Evolutionary conservation across 2,329 filamentous ascomycete genomes (phyloP).

Genomic region (Byssothecium circinans): DNA sequence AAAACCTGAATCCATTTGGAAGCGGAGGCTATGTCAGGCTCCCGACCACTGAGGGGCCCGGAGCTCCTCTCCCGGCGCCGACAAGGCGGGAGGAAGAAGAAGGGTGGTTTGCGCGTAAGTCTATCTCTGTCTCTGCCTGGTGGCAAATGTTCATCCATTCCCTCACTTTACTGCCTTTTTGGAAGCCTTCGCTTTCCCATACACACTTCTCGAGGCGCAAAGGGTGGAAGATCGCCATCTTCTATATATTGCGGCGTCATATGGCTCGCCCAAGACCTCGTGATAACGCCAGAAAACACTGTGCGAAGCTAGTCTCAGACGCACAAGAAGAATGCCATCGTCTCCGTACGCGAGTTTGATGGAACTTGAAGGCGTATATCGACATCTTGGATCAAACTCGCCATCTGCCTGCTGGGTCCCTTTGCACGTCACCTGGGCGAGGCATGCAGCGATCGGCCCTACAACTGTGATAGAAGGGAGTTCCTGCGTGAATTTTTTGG

Average conservation of each 20-base stretch:
- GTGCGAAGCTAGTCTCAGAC: conserved; percentile 29
- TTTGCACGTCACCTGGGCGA: conserved; percentile 31
- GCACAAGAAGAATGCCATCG: conserved; percentile 21
- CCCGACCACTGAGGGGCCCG: conserved; percentile 78
- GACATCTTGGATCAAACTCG: conserved; percentile 20
- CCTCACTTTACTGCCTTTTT: conserved; percentile 10
- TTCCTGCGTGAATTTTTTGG: conserved; percentile 47
- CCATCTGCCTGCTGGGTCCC: conserved; percentile 13
- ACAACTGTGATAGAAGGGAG: conserved; percentile 41
- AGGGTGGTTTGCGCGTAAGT: conserved; percentile 91
- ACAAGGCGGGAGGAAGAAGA: conserved; percentile 90
- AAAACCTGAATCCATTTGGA: conserved; percentile 85
- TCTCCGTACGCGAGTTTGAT: conserved; percentile 8
- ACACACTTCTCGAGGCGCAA: conserved; percentile 12
- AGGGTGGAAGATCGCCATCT: conserved; percentile 16
- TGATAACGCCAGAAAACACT: conserved; percentile 30
- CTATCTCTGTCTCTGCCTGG: conserved; percentile 36
- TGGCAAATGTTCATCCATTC: conserved; percentile 16
- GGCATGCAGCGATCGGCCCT: conserved; percentile 28
- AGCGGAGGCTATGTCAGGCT: conserved; percentile 86
- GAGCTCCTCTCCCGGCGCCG: conserved; percentile 82
- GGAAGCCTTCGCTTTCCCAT: conserved; percentile 10
- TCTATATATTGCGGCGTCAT: conserved; percentile 17
- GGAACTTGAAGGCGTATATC: conserved; percentile 16
- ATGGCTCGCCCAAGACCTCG: conserved; percentile 18